phyloP scores from a whole-genome alignment of 2,329 filamentous ascomycete genomes.

The Aspergillus thermomutatus region DNA sequence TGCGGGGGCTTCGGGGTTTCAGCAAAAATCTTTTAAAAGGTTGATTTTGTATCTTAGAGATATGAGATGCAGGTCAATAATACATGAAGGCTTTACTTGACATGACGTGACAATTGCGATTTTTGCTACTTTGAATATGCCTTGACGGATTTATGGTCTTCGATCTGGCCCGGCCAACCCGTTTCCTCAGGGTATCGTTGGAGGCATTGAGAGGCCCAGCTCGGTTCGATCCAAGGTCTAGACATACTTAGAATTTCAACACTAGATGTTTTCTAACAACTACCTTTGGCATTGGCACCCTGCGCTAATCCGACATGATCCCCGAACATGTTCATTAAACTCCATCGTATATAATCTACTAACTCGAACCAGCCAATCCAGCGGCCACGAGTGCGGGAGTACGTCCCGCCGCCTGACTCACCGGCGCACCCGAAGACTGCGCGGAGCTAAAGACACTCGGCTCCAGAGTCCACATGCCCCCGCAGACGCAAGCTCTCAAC shows the following conservation, averaged over 20 bases:
- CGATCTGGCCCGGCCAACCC: no score
- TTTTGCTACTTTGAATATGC: neutral
- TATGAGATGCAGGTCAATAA: constrained; percentile 34
- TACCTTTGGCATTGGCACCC: neutral
- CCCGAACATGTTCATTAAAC: neutral
- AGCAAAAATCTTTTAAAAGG: constrained; percentile 20
- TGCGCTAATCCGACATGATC: neutral
- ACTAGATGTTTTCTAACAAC: neutral
- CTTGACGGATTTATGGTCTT: no score
- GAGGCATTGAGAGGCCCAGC: no score
- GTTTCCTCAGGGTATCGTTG: no score
- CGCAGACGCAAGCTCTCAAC: constrained; percentile 39
- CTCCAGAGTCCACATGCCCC: constrained; percentile 40
- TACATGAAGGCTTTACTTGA: constrained; percentile 37
- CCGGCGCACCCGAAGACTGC: neutral
- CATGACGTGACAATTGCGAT: constrained; percentile 22
- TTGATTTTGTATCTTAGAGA: constrained; percentile 40
- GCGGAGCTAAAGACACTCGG: constrained; percentile 4
- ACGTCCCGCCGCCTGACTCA: constrained; percentile 3
- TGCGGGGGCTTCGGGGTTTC: constrained; percentile 27
- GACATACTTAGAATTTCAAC: neutral
- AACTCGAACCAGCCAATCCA: constrained; percentile 3
- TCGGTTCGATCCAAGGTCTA: no score
- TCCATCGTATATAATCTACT: neutral
- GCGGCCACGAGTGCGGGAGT: constrained; percentile 10